Percentiles rank a stretch among this genome's conserved stretches.
phyloP scores from a whole-genome alignment of 1,284 basidiomycete species.

The Trametes pubescens region DNA sequence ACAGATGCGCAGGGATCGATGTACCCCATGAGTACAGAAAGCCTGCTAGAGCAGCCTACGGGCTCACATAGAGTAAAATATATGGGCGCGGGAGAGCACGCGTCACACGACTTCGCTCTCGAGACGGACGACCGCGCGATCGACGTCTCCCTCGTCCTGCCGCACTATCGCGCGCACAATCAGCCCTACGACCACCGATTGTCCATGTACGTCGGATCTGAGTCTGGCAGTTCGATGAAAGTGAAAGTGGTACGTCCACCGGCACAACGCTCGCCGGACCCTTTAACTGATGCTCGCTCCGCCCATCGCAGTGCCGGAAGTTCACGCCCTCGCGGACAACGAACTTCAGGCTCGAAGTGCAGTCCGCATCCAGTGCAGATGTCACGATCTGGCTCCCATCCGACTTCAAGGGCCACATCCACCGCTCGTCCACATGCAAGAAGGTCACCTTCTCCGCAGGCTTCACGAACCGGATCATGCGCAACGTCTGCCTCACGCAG shows the following conservation, averaged over 20 bases:
- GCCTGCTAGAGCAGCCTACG: constrained; percentile 40
- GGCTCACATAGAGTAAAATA: constrained; percentile 44
- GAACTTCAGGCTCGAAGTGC: constrained; percentile 72
- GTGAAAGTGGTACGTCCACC: constrained; percentile 64
- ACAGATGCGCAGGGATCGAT: constrained; percentile 27
- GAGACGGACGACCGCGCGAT: constrained; percentile 59
- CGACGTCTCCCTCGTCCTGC: constrained; percentile 71
- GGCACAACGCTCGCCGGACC: constrained; percentile 10
- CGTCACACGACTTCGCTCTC: constrained; percentile 66
- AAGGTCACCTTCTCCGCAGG: constrained; percentile 71
- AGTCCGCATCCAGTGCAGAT: constrained; percentile 61
- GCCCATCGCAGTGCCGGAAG: constrained; percentile 65
- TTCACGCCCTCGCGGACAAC: constrained; percentile 56
- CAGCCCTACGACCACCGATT: constrained; percentile 75
- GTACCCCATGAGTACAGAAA: constrained; percentile 41
- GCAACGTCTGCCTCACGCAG: constrained; percentile 64
- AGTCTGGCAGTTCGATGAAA: constrained; percentile 59
- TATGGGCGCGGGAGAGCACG: constrained; percentile 39
- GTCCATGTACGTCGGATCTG: constrained; percentile 67
- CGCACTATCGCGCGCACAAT: constrained; percentile 76
- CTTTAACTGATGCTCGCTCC: constrained; percentile 2
- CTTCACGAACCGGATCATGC: constrained; percentile 73
- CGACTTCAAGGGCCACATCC: constrained; percentile 75
- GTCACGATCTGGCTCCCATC: constrained; percentile 79
- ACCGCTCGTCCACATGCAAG: constrained; percentile 51